Base-by-base conservation (phyloP, 2,329 filamentous ascomycete genomes). In the Aspergillus unguis region DNA sequence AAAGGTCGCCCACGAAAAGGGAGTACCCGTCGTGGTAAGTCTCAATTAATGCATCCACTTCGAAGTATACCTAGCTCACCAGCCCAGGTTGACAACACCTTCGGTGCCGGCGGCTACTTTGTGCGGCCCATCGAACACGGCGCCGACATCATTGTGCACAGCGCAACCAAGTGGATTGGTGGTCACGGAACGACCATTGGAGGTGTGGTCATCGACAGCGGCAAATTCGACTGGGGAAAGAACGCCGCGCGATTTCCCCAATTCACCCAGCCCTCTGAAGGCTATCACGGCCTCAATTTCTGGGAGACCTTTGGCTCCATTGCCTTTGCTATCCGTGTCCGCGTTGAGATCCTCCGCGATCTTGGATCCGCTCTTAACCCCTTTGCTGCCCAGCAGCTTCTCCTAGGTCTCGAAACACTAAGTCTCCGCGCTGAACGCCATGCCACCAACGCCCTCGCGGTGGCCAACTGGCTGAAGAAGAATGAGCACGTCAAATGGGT, bases 91-190 rank as follows among this genome's bases (percentile, higher is more conserved):
- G 92, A 96, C 76, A 96, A 96, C 79, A 96, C 92, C 6, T 96
- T 96, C 64, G 92, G 92, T 43, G 92, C 92, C 9, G 92, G 92
- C 54, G 92, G 92, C 46, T 96, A 89, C 80, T 95, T 90, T 71
- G 78, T 86, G 61, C 85, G 87, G 5, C 92, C 92, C 37, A 92
- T 96, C 64, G 86, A 92, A 26, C 88, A 95, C 71, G 92, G 92
- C 50, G 92, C 89, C 58, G 92, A 96, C 68, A 96, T 96, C 55
- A 87, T 96, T 48, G 89, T 96, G 26, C 91, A 96, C 80, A 94
- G 88, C 36, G 91, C 91, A 8, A 96, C 92, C 53, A 96, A 96
- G 75, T 96, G 92, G 92, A 96, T 97, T 58, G 92, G 92, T 52
- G 92, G 92, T 38, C 92, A 97, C 72, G 92, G 92, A 56, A 95